Evolutionary conservation across 179 eudicot species (phyloP).

Genomic region (Silene vulgaris): DNA sequence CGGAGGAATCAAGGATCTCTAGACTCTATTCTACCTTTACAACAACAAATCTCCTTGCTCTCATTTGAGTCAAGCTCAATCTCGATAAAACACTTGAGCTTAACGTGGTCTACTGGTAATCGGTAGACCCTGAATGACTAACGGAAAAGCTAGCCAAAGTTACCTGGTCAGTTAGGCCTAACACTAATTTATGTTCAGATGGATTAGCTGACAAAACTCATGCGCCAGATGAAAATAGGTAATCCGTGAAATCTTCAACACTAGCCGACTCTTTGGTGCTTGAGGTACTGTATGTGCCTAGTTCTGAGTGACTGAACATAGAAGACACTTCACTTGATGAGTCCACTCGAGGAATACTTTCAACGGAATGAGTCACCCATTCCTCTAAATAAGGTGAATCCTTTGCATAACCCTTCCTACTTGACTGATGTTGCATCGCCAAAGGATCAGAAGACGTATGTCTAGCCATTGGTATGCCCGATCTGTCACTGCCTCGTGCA

Average conservation of each 20-base stretch:
- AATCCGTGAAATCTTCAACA: conserved; percentile 52
- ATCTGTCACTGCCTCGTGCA: conserved; percentile 5
- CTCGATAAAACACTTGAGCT: conserved; percentile 37
- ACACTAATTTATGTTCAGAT: conserved; percentile 4
- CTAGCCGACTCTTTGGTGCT: conserved; percentile 57
- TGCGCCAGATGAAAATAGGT: conserved; percentile 27
- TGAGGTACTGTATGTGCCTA: conserved; percentile 57
- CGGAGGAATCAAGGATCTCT: neutral
- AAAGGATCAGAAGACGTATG: conserved; percentile 24
- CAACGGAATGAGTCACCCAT: conserved; percentile 30
- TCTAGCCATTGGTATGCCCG: conserved; percentile 17
- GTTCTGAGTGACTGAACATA: conserved; percentile 61
- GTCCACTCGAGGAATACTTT: conserved; percentile 39
- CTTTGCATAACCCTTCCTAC: conserved; percentile 25
- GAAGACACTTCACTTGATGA: conserved; percentile 70
- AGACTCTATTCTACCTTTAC: conserved; percentile 19
- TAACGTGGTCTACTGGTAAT: neutral
- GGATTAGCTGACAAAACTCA: conserved; percentile 15
- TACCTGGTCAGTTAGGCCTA: conserved; percentile 23
- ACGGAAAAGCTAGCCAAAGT: conserved; percentile 18
- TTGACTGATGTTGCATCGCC: conserved; percentile 29
- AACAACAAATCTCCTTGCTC: conserved; percentile 12
- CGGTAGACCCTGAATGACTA: conserved; percentile 13
- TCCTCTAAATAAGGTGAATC: conserved; percentile 34
- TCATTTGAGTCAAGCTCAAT: conserved; percentile 24